Evolutionary conservation across 1,284 basidiomycete genomes (phyloP).

Genomic region (Irpex sp.): DNA sequence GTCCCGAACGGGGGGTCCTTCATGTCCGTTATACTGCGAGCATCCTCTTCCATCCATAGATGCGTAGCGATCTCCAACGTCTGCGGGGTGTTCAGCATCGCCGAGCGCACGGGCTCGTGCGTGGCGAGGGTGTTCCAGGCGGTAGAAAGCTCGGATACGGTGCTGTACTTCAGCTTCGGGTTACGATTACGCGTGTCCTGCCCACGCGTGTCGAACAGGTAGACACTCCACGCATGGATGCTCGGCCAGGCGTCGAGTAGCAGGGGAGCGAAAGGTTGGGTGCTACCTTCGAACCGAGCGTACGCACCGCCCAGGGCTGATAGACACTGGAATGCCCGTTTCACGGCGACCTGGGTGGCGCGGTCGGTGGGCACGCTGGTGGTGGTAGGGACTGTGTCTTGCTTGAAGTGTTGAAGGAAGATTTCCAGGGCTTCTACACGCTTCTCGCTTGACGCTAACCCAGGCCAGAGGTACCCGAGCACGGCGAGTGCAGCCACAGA

Average conservation of each 20-base stretch:
- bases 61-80: slow-evolving; percentile 32
- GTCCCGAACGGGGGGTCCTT: slow-evolving; percentile 24
- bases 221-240: slow-evolving; percentile 34
- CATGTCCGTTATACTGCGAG: slow-evolving; percentile 11
- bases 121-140: neutral
- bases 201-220: slow-evolving; percentile 28
- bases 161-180: slow-evolving; percentile 10
- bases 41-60: slow-evolving; percentile 33
- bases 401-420: too few species aligned
- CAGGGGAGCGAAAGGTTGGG: slow-evolving; percentile 16
- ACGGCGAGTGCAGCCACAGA: too few species aligned
- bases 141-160: slow-evolving; percentile 22
- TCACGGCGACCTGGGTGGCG: too few species aligned
- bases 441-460: too few species aligned
- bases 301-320: too few species aligned
- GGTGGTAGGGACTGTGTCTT: too few species aligned
- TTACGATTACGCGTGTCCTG: slow-evolving; percentile 12
- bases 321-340: too few species aligned
- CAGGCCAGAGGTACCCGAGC: too few species aligned
- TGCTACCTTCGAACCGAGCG: slow-evolving; percentile 1
- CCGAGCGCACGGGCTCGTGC: slow-evolving; percentile 23
- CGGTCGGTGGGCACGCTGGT: too few species aligned
- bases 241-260: slow-evolving; percentile 31
- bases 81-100: slow-evolving; percentile 28
- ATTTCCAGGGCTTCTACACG: too few species aligned